Base-by-base conservation (phyloP, 164 flowering plant genomes). In the Vitis riparia region DNA sequence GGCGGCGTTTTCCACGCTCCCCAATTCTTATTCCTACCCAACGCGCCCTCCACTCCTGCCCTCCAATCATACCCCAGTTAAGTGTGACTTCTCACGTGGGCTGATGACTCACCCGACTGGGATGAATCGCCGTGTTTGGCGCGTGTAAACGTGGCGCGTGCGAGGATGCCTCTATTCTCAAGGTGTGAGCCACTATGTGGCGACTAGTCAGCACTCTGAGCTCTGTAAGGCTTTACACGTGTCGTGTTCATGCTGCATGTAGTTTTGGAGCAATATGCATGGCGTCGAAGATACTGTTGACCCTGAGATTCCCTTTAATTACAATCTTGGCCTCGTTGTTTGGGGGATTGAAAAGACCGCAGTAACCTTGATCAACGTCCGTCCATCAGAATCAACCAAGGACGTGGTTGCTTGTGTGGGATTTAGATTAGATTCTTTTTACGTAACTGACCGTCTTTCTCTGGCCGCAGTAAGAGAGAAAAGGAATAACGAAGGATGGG, bases 151-250 rank as follows among this genome's bases (percentile, higher is more conserved):
- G 27, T 23, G 27, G 27, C 27, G 27, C 27, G 27, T 23, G 27
- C 27, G 27, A 23, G 27, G 27, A 23, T 23, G 27, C 5, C 7
- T 51, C 14, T 11, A 51, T 51, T 11, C 53, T 51, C 53, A 4
- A 51, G 53, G 53, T 11, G 44, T 37, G 44, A 37, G 48, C 6
- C 27, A 66, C 49, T 44, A 47, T 59, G 71, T 50, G 71, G 71
- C 65, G 71, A 51, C 51, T 59, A 47, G 71, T 29, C 57, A 58
- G 63, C 37, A 19, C 53, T 51, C 53, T 51, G 53, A 51, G 53
- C 53, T 51, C 53, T 51, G 53, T 6, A 51, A 5, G 14, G 3
- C 53, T 51, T 9, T 51, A 51, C 53, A 51, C 53, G 53, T 51
- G 53, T 51, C 14, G 53, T 8, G 11, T 13, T 0, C 53, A 4